phyloP scores from a whole-genome alignment of 768 basidiomycete species.

The Termitomyces sp. region DNA sequence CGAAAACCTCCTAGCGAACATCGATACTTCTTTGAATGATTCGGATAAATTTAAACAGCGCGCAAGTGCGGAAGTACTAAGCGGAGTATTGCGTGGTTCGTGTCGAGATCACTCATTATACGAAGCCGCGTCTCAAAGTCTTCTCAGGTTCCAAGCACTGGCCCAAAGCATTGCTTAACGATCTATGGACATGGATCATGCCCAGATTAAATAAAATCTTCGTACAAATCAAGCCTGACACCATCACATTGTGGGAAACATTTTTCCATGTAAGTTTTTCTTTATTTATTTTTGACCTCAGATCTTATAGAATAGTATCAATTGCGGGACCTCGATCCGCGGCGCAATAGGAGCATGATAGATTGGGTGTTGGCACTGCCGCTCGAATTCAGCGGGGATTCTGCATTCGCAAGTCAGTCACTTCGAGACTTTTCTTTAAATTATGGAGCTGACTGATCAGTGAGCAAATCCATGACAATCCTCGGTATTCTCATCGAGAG shows the following conservation, averaged over 20 bases:
- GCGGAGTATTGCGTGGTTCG: constrained; percentile 71
- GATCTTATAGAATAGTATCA: constrained; percentile 29
- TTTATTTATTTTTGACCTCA: background rate
- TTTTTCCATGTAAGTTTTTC: constrained; percentile 43
- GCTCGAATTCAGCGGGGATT: constrained; percentile 79
- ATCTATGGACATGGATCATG: constrained; percentile 71
- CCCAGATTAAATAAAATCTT: constrained; percentile 59
- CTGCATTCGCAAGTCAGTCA: constrained; percentile 76
- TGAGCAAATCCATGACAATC: constrained; percentile 69
- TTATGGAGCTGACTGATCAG: constrained; percentile 29
- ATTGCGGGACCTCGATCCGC: constrained; percentile 71
- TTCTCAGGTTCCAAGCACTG: constrained; percentile 78
- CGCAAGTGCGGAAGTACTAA: constrained; percentile 60
- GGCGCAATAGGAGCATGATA: constrained; percentile 65
- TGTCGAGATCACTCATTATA: background rate
- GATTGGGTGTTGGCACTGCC: constrained; percentile 75
- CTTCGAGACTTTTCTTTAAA: background rate
- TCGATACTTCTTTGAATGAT: constrained; percentile 61
- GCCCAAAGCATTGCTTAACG: constrained; percentile 44
- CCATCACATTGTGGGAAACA: constrained; percentile 68
- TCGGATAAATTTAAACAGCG: constrained; percentile 82
- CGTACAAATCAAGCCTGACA: constrained; percentile 80
- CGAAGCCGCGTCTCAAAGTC: background rate
- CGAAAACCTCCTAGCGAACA: constrained; percentile 43
- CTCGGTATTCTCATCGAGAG: constrained; percentile 63